Base-by-base conservation (phyloP, 2,329 filamentous ascomycete species). In the Elsinoe necatrix region DNA sequence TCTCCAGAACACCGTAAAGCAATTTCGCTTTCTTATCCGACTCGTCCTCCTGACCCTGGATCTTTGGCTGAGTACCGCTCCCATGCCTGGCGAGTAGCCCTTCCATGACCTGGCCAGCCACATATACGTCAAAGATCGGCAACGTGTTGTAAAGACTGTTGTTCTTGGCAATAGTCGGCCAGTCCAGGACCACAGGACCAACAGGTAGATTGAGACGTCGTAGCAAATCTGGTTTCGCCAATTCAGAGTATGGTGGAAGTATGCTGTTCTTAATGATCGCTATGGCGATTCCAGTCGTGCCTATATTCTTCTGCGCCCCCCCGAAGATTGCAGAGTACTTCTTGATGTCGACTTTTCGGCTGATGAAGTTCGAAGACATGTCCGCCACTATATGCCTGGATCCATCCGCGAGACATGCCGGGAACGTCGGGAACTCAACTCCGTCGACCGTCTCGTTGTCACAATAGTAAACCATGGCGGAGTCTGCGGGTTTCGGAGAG, bases 141-240 rank as follows among this genome's bases (percentile, higher is more conserved):
- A 97, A 76, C 0, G 92, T 97, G 73, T 97, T 97, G 76, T 97
- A 97, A 25, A 97, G 79, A 64, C 87, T 93, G 75, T 95, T 93
- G 75, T 95, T 95, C 77, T 95, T 95, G 39, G 87, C 85, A 62
- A 93, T 86, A 0, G 82, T 89, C 60, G 89, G 85, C 67, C 92
- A 97, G 61, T 88, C 82, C 48, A 97, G 75, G 42, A 96, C 81
- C 16, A 88, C 81, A 1, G 92, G 90, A 0, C 85, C 83, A 39
- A 93, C 80, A 1, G 87, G 83, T n/a, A 95, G 75, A 18, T 81
- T 83, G 8, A 96, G 80, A 59, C 84, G 77, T 58, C 90, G 80
- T 66, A 96, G 75, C 48, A 95, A 75, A 4, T 79, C 74, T 1
- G 87, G 75, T 6, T 84, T 76, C 2, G 89, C 86, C 63, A 88